Percentiles rank a stretch among this genome's conserved stretches.
Evolutionary conservation across 176 grass and related monocot species (phyloP).

Genomic region (Cenchrus americanus): DNA sequence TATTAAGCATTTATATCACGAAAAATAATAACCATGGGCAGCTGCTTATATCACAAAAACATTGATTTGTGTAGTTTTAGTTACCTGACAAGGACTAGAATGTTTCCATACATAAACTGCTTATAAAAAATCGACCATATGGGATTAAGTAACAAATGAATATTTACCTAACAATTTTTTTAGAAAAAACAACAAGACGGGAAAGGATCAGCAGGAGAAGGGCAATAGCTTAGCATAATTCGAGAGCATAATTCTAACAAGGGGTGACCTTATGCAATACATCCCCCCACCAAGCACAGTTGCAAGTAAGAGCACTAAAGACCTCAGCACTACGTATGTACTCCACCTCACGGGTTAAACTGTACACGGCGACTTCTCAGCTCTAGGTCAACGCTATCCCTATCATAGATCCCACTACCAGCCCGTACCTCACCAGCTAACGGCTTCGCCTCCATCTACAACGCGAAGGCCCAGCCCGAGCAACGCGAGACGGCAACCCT

Average conservation of each 20-base stretch:
- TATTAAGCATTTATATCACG: neutral
- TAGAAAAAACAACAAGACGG: neutral
- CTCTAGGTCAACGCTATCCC: conserved; percentile 31
- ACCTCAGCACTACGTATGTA: neutral
- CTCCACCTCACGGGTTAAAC: neutral
- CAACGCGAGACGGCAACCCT: conserved; percentile 17
- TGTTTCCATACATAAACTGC: neutral
- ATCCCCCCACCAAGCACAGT: neutral
- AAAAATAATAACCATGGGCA: neutral
- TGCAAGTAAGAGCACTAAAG: too few species aligned
- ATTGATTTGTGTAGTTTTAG: neutral
- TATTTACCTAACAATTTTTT: neutral
- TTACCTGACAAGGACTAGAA: conserved; percentile 10
- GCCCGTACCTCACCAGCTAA: neutral
- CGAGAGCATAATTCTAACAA: too few species aligned
- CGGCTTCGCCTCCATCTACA: neutral
- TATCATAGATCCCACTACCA: conserved; percentile 43
- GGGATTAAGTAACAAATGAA: neutral
- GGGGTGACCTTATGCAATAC: neutral
- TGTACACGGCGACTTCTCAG: neutral
- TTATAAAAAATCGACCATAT: neutral
- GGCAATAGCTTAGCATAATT: conserved; percentile 7
- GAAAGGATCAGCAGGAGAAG: neutral
- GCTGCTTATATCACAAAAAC: neutral
- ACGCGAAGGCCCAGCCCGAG: neutral